Percentiles rank a stretch among this genome's conserved stretches.
Evolutionary conservation across 495 filamentous ascomycete genomes (phyloP).

Genomic region (Extremus antarcticus): DNA sequence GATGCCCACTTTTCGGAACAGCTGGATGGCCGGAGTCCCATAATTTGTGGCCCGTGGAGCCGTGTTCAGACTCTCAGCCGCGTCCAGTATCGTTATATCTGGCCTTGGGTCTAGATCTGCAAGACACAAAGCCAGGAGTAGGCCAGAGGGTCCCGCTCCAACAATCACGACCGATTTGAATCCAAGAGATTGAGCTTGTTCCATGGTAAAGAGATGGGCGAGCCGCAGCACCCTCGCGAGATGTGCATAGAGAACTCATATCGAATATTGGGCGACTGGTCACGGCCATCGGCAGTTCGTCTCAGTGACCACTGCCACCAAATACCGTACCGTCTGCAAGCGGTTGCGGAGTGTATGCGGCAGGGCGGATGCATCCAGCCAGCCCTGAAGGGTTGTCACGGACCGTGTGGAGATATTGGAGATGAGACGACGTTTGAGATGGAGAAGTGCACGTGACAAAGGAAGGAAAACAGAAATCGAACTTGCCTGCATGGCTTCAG

Average conservation of each 20-base stretch:
- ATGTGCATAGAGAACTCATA: neutral
- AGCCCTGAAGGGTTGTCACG: too few species aligned
- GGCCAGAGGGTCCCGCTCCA: slow-evolving; percentile 5
- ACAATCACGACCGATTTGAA: slow-evolving; percentile 3
- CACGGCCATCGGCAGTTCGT: too few species aligned
- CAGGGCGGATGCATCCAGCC: too few species aligned
- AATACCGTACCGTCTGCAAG: too few species aligned
- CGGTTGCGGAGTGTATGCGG: too few species aligned
- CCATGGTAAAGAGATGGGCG: neutral
- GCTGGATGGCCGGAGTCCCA: slow-evolving; percentile 3
- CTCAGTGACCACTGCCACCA: too few species aligned
- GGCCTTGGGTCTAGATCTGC: slow-evolving; percentile 3
- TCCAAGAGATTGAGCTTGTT: neutral
- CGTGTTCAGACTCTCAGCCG: neutral
- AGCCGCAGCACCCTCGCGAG: neutral
- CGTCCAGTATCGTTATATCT: slow-evolving; percentile 10
- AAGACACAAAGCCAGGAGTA: slow-evolving; percentile 8
- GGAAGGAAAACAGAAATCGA: too few species aligned
- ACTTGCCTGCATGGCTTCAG: too few species aligned
- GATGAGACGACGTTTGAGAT: too few species aligned
- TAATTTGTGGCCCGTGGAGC: slow-evolving; percentile 5
- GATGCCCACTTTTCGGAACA: slow-evolving; percentile 3
- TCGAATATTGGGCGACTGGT: too few species aligned
- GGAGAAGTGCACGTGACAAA: too few species aligned
- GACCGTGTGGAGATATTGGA: too few species aligned